Evolutionary conservation across 768 basidiomycete species (phyloP).

Genomic region (Kwoniella bestiolae): DNA sequence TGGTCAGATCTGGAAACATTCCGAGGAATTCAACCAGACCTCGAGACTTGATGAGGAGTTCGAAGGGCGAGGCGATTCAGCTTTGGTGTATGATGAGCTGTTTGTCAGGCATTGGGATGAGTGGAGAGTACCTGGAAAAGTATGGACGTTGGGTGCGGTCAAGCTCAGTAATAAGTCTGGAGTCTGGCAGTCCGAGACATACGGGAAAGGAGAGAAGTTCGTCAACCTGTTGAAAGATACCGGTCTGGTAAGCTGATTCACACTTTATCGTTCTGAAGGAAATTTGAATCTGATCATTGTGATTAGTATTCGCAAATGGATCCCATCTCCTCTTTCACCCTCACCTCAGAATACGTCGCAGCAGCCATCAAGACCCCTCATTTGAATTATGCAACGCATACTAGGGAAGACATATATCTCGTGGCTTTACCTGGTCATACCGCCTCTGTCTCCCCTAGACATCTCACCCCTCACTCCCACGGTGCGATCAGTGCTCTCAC

Average conservation of each 20-base stretch:
- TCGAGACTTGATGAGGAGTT: slow-evolving; percentile 66
- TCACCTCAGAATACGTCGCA: slow-evolving; percentile 68
- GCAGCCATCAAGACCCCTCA: slow-evolving; percentile 85
- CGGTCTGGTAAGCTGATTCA: slow-evolving; percentile 27
- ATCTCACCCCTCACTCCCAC: slow-evolving; percentile 81
- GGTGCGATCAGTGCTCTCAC: slow-evolving; percentile 78
- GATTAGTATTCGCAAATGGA: slow-evolving; percentile 72
- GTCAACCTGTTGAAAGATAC: slow-evolving; percentile 34
- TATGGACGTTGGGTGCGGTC: slow-evolving; percentile 38
- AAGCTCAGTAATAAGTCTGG: slow-evolving; percentile 13
- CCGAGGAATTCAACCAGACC: slow-evolving; percentile 70
- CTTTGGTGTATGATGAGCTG: slow-evolving; percentile 46
- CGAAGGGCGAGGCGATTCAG: slow-evolving; percentile 31
- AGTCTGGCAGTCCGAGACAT: slow-evolving; percentile 65
- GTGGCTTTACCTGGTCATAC: slow-evolving; percentile 28
- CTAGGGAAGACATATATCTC: slow-evolving; percentile 75
- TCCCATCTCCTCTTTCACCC: slow-evolving; percentile 28
- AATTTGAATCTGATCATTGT: not conserved
- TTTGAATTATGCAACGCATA: slow-evolving; percentile 79
- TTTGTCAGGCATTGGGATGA: slow-evolving; percentile 46
- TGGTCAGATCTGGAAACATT: slow-evolving; percentile 69
- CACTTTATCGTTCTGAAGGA: not conserved
- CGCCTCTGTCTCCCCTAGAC: slow-evolving; percentile 58
- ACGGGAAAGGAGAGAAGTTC: slow-evolving; percentile 62
- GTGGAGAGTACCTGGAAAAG: slow-evolving; percentile 46